Conservation (phyloP, 805 yeast genomes). For the Nakazawaea wyomingensis region DNA sequence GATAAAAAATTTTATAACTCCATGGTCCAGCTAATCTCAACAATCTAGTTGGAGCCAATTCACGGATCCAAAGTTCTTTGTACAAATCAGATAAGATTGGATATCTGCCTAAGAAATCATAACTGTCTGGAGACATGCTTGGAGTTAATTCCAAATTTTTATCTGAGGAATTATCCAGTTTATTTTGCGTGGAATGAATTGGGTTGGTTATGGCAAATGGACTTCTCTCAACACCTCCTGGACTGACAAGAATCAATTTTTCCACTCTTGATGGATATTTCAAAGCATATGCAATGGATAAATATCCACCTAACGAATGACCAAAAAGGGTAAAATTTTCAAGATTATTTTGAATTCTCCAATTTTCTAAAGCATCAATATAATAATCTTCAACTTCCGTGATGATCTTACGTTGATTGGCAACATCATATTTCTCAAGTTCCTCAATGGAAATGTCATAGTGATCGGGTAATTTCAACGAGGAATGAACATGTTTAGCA, state of each 20-base stretch:
- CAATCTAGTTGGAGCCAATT: constrained; percentile 41
- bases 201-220: constrained; percentile 53
- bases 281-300: constrained; percentile 59
- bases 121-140: constrained; percentile 37
- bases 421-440: constrained; percentile 27
- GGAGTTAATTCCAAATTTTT: constrained; percentile 22
- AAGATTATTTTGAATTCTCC: constrained; percentile 50
- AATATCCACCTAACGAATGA: constrained; percentile 77
- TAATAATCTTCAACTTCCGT: constrained; percentile 50
- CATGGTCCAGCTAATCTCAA: constrained; percentile 39
- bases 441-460: constrained; percentile 18
- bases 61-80: constrained; percentile 33
- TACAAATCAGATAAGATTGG: constrained; percentile 34
- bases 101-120: constrained; percentile 41
- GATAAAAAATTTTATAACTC: constrained; percentile 26
- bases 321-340: constrained; percentile 60
- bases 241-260: constrained; percentile 59
- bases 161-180: constrained; percentile 2
- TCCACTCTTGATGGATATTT: constrained; percentile 50
- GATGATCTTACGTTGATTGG: constrained; percentile 36
- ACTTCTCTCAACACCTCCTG: constrained; percentile 74
- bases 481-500: constrained; percentile 20
- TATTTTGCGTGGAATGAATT: no score
- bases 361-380: constrained; percentile 52
- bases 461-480: constrained; percentile 20